These are phyloP conservation scores for Gryganskiella cystojenkinii DNA, from an alignment of 192 early-diverging fungal genomes.

Conservation along the genomic window DNA sequence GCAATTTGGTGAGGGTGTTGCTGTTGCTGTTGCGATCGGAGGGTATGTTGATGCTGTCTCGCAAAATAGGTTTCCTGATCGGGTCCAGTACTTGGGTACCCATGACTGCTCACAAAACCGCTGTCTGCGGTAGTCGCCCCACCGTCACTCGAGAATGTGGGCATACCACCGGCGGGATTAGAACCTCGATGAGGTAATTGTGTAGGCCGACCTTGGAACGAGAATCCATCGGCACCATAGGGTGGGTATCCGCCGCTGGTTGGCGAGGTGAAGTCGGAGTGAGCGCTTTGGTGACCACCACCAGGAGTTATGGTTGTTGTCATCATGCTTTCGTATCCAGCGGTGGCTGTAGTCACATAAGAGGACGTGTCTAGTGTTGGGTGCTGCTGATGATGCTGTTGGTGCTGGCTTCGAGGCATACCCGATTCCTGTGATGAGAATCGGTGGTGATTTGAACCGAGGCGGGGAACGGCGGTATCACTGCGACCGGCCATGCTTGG, in stretches of 20 bases:
- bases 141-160: slow-evolving; percentile 4
- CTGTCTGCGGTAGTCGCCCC: slow-evolving; percentile 16
- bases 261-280: not conserved
- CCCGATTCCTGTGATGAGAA: not conserved
- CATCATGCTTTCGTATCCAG: slow-evolving; percentile 12
- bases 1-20: slow-evolving; percentile 8
- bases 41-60: slow-evolving; percentile 1
- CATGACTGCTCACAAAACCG: slow-evolving; percentile 20
- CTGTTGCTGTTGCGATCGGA: not conserved
- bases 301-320: not conserved
- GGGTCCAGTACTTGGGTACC: not conserved
- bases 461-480: not conserved
- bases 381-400: slow-evolving; percentile 7
- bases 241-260: not conserved
- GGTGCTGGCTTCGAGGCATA: not conserved
- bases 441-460: not conserved
- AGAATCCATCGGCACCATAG: not conserved
- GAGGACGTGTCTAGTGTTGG: not conserved
- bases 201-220: not conserved
- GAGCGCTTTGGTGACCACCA: not conserved
- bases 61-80: slow-evolving; percentile 40
- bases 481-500: slow-evolving; percentile 15
- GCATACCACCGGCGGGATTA: not conserved
- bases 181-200: slow-evolving; percentile 14
- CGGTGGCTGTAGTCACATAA: slow-evolving; percentile 2